Evolutionary conservation across 1,284 basidiomycete species (phyloP).

Genomic region (Uromyces viciae-fabae): DNA sequence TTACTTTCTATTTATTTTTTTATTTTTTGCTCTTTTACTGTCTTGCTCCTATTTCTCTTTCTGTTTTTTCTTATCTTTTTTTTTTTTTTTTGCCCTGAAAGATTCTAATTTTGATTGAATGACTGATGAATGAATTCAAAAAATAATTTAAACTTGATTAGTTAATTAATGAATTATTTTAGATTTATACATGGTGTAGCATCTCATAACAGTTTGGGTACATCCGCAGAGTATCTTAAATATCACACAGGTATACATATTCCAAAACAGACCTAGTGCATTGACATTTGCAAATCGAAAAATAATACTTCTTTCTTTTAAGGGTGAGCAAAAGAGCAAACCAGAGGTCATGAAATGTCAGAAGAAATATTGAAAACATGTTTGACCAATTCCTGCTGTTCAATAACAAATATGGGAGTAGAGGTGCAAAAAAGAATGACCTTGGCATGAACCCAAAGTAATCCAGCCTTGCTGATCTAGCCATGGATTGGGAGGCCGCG

Average conservation of each 20-base stretch:
- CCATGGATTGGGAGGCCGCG: no score
- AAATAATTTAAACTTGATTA: not conserved
- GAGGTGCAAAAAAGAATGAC: no score
- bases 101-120: not conserved
- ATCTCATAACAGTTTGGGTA: not conserved
- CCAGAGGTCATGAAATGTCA: not conserved
- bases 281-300: not conserved
- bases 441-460: no score
- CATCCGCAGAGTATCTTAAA: not conserved
- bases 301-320: not conserved
- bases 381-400: no score
- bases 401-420: no score
- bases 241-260: not conserved
- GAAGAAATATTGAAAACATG: no score
- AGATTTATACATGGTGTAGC: no score
- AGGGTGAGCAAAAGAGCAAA: not conserved
- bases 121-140: not conserved
- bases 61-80: not conserved
- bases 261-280: slow-evolving; percentile 1
- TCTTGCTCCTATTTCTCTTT: not conserved
- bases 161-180: no score
- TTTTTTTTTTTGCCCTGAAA: not conserved
- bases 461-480: no score
- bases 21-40: not conserved
- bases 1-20: not conserved